A percentile compares a stretch with the other conserved stretches of the same genome.
These are phyloP conservation scores for Rhynchospora tenuis DNA, from an alignment of 176 grass and related monocot species.

Conservation along the genomic window DNA sequence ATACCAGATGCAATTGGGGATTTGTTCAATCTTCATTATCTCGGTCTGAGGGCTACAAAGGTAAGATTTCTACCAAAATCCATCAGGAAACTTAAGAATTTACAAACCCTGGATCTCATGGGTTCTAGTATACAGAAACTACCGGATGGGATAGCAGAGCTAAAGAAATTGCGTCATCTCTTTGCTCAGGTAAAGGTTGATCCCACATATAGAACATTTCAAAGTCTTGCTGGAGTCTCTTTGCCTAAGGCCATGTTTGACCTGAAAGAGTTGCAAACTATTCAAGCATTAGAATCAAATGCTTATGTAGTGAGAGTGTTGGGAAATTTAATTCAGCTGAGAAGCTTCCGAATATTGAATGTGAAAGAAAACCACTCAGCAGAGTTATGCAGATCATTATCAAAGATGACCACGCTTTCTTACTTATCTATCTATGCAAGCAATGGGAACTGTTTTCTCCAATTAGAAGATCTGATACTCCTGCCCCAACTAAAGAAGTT, in stretches of 20 bases:
- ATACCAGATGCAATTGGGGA: conserved; percentile 29
- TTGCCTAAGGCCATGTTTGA: conserved; percentile 37
- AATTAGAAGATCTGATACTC: conserved; percentile 29
- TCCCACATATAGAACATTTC: conserved; percentile 12
- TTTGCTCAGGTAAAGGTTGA: conserved; percentile 9
- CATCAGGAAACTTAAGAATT: conserved; percentile 23
- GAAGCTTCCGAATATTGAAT: conserved; percentile 27
- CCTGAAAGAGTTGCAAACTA: conserved; percentile 32
- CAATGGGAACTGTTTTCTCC: conserved; percentile 30
- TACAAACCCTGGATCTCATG: conserved; percentile 42
- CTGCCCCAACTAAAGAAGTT: conserved; percentile 29
- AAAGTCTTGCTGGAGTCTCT: neutral
- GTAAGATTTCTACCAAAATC: conserved; percentile 45
- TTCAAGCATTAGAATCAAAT: conserved; percentile 23
- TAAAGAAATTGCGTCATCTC: conserved; percentile 27
- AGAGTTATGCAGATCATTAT: conserved; percentile 39
- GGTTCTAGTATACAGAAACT: neutral
- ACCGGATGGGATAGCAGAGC: neutral
- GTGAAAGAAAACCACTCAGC: conserved; percentile 27
- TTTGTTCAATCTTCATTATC: conserved; percentile 42
- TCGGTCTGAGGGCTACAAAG: conserved; percentile 30
- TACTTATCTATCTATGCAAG: conserved; percentile 33
- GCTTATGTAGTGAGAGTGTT: conserved; percentile 28
- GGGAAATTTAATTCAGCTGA: conserved; percentile 32
- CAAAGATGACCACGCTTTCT: conserved; percentile 29